Conservation (phyloP, 2,329 filamentous ascomycete species). For the Ophiostoma perfectum region DNA sequence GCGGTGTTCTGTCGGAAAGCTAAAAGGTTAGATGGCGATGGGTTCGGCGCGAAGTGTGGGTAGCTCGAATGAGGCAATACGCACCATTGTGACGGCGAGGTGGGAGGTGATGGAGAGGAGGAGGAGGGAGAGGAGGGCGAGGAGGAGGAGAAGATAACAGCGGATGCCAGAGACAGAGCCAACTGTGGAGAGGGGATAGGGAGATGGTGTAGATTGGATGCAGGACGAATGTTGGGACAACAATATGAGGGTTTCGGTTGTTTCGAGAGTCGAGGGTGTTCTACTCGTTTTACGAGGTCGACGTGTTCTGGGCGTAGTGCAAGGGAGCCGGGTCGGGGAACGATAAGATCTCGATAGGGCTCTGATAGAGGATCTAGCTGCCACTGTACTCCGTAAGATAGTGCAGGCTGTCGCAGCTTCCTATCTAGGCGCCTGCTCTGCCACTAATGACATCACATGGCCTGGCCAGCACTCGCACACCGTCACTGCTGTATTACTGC, state of each 20-base stretch:
- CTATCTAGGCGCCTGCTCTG: neutral
- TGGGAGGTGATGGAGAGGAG: neutral
- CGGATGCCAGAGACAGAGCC: conserved; percentile 8
- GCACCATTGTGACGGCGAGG: conserved; percentile 18
- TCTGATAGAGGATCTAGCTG: neutral
- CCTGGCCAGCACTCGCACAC: too few species aligned
- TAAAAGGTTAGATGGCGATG: conserved; percentile 24
- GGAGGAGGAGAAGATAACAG: neutral
- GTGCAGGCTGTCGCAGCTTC: neutral
- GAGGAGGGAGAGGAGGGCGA: neutral
- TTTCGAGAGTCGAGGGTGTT: too few species aligned
- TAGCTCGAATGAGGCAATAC: neutral
- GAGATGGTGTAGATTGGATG: neutral
- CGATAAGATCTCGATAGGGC: conserved; percentile 1
- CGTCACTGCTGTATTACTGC: too few species aligned
- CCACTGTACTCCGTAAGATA: neutral
- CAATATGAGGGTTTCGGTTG: too few species aligned
- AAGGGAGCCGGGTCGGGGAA: neutral
- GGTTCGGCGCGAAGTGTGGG: too few species aligned
- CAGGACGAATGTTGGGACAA: neutral
- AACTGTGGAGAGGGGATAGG: neutral
- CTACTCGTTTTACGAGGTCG: too few species aligned
- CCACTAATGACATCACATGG: conserved; percentile 8
- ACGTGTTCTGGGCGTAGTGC: too few species aligned
- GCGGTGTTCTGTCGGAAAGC: conserved; percentile 41